Conservation (phyloP, 768 basidiomycete species). For the Russula sp. region DNA sequence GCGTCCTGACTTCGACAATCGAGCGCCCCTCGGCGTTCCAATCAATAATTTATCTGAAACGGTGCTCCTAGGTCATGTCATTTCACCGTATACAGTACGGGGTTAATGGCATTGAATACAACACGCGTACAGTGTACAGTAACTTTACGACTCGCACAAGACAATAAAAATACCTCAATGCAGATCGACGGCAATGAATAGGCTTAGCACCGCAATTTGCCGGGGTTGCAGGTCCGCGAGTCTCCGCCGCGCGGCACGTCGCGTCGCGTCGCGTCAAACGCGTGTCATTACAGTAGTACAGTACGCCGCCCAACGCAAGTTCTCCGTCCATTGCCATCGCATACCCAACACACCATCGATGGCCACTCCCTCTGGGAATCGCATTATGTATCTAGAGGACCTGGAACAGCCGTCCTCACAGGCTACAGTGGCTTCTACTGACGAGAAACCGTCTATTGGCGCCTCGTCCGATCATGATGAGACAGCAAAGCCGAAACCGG, state of each 20-base stretch:
- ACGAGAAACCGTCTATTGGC: not conserved
- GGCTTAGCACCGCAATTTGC: slow-evolving; percentile 4
- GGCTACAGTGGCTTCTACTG: not conserved
- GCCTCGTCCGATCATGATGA: not conserved
- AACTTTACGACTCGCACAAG: too few species aligned
- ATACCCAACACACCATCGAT: not conserved
- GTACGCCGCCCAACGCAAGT: not conserved
- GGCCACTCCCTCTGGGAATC: slow-evolving; percentile 5
- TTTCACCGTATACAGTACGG: too few species aligned
- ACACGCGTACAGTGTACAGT: too few species aligned
- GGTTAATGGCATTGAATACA: too few species aligned
- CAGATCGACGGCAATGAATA: not conserved
- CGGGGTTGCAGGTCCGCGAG: slow-evolving; percentile 19
- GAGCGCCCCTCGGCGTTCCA: not conserved
- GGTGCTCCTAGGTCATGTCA: too few species aligned
- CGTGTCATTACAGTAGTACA: not conserved
- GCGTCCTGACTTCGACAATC: too few species aligned
- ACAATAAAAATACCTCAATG: not conserved
- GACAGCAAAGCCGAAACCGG: slow-evolving; percentile 5
- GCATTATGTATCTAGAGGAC: slow-evolving; percentile 34
- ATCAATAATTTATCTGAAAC: not conserved
- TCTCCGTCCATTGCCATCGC: slow-evolving; percentile 1
- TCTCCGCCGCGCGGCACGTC: not conserved
- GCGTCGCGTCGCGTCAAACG: slow-evolving; percentile 9
- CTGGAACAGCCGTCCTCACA: slow-evolving; percentile 24